Evolutionary conservation across 352 stramenopile genomes (phyloP), one percentile per base, ranked within the genome.

Genomic region (Globisporangium paroecandrum): DNA sequence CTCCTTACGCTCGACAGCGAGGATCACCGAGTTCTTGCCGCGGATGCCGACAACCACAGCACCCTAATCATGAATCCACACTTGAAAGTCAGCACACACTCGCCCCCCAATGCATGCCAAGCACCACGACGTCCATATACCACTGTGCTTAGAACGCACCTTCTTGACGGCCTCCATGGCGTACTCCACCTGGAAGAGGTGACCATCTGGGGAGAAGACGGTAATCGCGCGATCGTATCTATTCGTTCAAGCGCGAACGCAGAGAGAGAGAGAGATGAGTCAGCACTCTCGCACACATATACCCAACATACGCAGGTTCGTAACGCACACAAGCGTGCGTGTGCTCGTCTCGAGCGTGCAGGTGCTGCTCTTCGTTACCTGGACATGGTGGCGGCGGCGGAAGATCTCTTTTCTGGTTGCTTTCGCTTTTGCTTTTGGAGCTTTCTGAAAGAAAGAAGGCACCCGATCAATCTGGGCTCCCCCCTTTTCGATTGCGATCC

Each of bases 101-200:
- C 51, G 0, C 25, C 25, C 25, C 25, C 22, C 24, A 22, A 36
- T 22, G 6, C 43, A 49, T 47, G 13, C 3, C 41, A 47, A 20
- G 13, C 12, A 3, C 13, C 13, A 4, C 13, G 15, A 15, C 13
- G 15, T 20, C 18, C n/a, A 32, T 47, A 10, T 12, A 18, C 10
- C 36, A 32, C 20, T n/a, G 13, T 15, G 0, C 55, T 25, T 68
- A 53, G 36, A 22, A 56, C 53, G 12, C 68, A 87, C 89, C 78
- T 97, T 95, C 79, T 98, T 98, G 13, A 99, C 98, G 36, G 98
- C 98, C 76, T 99, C 97, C 93, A 99, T 99, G 68, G 98, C 98
- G 86, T 99, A 99, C 88, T 99, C 97, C 10, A 99, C 97, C 78
- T 99, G 97, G 81, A 99, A 99, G 72, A 99, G 87, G 78, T 99